These are phyloP conservation scores for Paramecium sonneborni DNA, from an alignment of 73 alveolate species.

Conservation along the genomic window DNA sequence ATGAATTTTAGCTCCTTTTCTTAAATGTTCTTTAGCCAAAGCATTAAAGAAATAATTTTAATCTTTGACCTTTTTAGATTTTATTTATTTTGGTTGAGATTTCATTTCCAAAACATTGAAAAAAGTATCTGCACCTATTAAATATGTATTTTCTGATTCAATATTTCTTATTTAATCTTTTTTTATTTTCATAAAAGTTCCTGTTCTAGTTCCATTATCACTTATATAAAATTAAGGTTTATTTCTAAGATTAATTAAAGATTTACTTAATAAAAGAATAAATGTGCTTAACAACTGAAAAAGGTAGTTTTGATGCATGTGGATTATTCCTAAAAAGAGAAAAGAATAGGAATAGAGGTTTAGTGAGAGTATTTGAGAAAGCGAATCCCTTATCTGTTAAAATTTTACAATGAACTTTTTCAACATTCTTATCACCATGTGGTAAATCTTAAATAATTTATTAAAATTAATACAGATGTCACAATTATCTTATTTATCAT, in stretches of 20 bases:
- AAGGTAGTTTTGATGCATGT: neutral
- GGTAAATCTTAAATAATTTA: neutral
- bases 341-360: neutral
- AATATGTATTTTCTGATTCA: neutral
- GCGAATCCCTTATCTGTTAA: slow-evolving; percentile 25
- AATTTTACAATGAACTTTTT: slow-evolving; percentile 23
- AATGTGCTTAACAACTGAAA: neutral
- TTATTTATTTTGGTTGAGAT: neutral
- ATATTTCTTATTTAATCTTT: neutral
- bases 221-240: slow-evolving; percentile 12
- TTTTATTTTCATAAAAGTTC: slow-evolving; percentile 25
- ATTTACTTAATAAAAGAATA: slow-evolving; percentile 1
- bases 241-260: neutral
- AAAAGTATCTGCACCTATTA: slow-evolving; percentile 43
- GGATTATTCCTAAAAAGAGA: neutral
- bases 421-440: slow-evolving; percentile 46
- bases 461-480: neutral
- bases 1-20: slow-evolving; percentile 26
- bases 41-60: neutral
- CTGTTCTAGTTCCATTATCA: slow-evolving; percentile 14
- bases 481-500: neutral
- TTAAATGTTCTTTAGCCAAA: neutral
- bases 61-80: neutral
- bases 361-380: neutral
- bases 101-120: slow-evolving; percentile 1